Evolutionary conservation across 2,329 filamentous ascomycete species (phyloP).

Genomic region (Trichoderma pleuroti): DNA sequence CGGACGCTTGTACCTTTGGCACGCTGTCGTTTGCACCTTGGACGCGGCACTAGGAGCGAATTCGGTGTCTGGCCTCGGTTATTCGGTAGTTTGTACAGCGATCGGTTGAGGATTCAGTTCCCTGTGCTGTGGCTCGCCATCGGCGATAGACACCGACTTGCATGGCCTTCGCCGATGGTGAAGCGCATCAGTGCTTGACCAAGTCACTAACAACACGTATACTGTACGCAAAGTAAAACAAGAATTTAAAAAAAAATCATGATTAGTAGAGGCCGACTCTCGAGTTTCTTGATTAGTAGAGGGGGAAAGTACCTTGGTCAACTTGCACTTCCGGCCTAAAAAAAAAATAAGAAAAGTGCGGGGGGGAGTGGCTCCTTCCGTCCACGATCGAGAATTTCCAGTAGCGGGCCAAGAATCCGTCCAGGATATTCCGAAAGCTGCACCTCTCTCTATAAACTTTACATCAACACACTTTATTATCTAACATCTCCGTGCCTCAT

Average conservation of each 20-base stretch:
- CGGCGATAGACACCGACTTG: neutral
- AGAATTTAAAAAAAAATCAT: neutral
- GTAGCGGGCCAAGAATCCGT: neutral
- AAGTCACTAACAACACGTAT: neutral
- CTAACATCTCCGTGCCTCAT: neutral
- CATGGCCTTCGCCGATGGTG: neutral
- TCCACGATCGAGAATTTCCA: neutral
- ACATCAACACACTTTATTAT: neutral
- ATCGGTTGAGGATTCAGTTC: neutral
- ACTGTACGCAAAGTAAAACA: neutral
- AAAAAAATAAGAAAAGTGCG: neutral
- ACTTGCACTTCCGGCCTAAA: neutral
- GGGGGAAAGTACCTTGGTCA: neutral
- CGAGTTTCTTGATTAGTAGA: neutral
- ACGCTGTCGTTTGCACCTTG: neutral
- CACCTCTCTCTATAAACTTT: neutral
- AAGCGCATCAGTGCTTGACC: neutral
- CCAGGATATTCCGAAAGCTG: neutral
- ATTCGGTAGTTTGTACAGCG: constrained; percentile 2
- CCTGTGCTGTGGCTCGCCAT: neutral
- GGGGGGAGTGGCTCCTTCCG: neutral
- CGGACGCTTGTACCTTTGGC: neutral
- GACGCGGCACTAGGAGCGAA: neutral
- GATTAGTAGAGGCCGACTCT: neutral
- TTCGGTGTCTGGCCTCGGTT: constrained; percentile 1